Base-by-base conservation (phyloP, 164 flowering plant species). In the Echeveria elegans region DNA sequence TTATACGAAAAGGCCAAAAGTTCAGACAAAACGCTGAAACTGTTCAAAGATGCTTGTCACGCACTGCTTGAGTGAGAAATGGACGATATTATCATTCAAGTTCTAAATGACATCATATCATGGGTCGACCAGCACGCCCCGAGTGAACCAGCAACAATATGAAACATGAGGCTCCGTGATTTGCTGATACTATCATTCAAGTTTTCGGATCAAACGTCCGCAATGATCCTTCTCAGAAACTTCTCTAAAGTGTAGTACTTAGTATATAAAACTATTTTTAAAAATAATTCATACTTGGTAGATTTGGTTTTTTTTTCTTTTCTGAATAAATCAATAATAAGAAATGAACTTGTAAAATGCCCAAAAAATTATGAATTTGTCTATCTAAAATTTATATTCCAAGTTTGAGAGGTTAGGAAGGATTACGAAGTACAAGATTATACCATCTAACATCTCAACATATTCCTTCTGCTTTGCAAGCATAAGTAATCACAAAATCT, bases 11-110 rank as follows among this genome's bases (percentile, higher is more conserved):
- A 81, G 72, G 96, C 97, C 15, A 79, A 77, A 59, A 85, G 90
- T 72, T 47, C 74, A n/a, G 96, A 91, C 81, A 94, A 94, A 83
- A 88, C 78, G 80, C 81, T 89, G 32, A 73, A 59, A 26, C 83
- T 88, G 6, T 91, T 86, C 70, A 76, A 82, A 53, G 92, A 83
- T 69, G 83, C 92, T 34, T 83, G 69, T 72, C 99, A 94, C 76
- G 29, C 89, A 37, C 85, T 94, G 69, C 88, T 94, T 6, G 96
- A 87, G 70, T 97, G 99, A 1, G 99, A 94, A 75, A 86, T 93
- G 12, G 97, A 94, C 77, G 96, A 94, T 37, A 67, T 73, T 69
- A 86, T 87, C 66, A 64, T 75, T 64, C 75, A 64, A 65, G 89
- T 89, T 47, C 75, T 89, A 21, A 72, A 65, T 68, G 97, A 92